phyloP scores from a whole-genome alignment of 1,284 basidiomycete genomes.

The Athelia sp. region DNA sequence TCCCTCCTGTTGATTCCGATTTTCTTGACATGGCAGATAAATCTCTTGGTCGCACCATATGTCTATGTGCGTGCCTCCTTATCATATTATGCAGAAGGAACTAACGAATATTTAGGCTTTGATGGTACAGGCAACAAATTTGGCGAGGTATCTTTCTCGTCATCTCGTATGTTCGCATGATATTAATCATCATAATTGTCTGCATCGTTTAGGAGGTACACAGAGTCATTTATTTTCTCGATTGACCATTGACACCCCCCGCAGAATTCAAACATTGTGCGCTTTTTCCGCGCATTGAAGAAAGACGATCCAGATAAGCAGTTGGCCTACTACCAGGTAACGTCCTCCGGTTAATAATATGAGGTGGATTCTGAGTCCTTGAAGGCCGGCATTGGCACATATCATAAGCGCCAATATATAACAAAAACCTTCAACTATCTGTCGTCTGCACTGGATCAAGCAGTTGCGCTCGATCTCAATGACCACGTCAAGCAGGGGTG shows the following conservation, averaged over 20 bases:
- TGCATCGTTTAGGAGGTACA: no score
- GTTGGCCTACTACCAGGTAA: background rate
- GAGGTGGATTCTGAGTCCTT: background rate
- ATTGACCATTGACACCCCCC: background rate
- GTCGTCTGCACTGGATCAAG: background rate
- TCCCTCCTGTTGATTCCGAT: no score
- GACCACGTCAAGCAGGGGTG: slow-evolving; percentile 44
- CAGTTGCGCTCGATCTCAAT: slow-evolving; percentile 40
- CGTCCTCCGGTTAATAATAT: background rate
- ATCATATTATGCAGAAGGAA: background rate
- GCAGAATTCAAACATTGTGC: background rate
- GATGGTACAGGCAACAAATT: background rate
- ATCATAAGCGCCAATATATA: slow-evolving; percentile 32
- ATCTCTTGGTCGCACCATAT: background rate
- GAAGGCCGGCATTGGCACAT: slow-evolving; percentile 50
- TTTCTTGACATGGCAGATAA: no score
- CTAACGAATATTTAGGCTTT: background rate
- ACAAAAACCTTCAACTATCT: background rate
- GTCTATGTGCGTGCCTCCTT: background rate
- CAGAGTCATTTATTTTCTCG: no score
- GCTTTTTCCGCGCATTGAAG: background rate
- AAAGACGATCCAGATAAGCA: background rate
- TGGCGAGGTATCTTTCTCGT: background rate
- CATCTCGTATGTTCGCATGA: no score
- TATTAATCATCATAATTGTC: no score